These are phyloP conservation scores for Pseudocercospora ulei DNA, from an alignment of 2,329 filamentous ascomycete genomes.

Conservation along the genomic window DNA sequence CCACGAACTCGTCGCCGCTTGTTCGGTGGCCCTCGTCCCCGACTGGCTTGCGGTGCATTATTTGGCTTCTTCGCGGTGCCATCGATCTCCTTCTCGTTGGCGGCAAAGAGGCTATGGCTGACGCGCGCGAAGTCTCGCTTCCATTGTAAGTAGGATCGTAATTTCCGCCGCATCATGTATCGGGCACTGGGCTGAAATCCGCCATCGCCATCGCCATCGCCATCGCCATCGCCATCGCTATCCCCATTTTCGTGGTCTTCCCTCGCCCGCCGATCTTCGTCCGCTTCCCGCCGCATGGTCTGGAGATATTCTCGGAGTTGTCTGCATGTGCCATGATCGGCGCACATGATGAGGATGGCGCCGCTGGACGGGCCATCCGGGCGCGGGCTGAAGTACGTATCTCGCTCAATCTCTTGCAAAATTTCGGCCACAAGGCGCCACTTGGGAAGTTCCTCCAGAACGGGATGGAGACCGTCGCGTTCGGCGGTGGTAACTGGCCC, in stretches of 20 bases:
- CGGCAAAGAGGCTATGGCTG: conserved; percentile 65
- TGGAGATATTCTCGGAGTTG: conserved; percentile 87
- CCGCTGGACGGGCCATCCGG: conserved; percentile 75
- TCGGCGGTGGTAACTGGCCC: conserved; percentile 46
- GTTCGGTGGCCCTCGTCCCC: conserved; percentile 60
- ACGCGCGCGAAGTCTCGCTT: conserved; percentile 81
- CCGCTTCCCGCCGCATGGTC: conserved; percentile 57
- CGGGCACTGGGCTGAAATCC: conserved; percentile 56
- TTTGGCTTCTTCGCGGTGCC: conserved; percentile 45
- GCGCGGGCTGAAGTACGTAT: conserved; percentile 71
- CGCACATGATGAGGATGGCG: conserved; percentile 93
- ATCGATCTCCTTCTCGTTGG: conserved; percentile 67
- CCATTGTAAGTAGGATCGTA: conserved; percentile 82
- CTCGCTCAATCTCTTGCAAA: conserved; percentile 83
- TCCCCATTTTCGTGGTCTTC: no score
- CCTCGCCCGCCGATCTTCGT: conserved; percentile 36
- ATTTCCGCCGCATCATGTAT: conserved; percentile 80
- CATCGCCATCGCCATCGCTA: conserved; percentile 42
- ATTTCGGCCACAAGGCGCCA: conserved; percentile 85
- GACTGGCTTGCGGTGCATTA: conserved; percentile 39
- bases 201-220: conserved; percentile 40
- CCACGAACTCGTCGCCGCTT: conserved; percentile 79
- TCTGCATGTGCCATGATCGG: conserved; percentile 71
- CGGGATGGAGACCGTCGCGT: conserved; percentile 59
- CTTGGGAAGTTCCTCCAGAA: conserved; percentile 90